phyloP scores from a whole-genome alignment of 768 basidiomycete genomes.

The Chalciporus piperatus region DNA sequence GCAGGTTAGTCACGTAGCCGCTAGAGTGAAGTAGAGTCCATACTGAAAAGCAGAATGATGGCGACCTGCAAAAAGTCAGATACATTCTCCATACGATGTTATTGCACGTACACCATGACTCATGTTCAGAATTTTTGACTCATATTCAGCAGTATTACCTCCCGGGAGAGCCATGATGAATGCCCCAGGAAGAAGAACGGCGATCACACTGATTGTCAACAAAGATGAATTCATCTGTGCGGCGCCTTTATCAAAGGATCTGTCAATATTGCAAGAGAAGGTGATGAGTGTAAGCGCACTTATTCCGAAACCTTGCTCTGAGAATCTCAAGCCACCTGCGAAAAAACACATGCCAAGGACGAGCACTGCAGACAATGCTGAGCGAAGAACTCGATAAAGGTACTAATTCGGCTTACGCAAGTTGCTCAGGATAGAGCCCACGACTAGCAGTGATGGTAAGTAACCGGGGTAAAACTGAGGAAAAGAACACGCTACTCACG shows the following conservation, averaged over 20 bases:
- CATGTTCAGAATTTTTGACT: conserved; percentile 53
- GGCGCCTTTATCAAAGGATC: conserved; percentile 44
- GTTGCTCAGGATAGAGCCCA: conserved; percentile 83
- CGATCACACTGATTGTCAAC: conserved; percentile 73
- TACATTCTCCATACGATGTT: neutral
- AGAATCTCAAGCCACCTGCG: conserved; percentile 72
- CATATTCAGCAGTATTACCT: neutral
- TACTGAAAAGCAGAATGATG: conserved; percentile 74
- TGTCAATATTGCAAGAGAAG: no score
- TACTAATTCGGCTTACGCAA: conserved; percentile 40
- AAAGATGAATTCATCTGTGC: conserved; percentile 74
- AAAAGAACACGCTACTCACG: conserved; percentile 40
- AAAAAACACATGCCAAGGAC: conserved; percentile 86
- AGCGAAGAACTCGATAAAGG: neutral
- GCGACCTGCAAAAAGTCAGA: conserved; percentile 51
- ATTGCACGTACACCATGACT: conserved; percentile 63
- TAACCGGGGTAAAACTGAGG: neutral
- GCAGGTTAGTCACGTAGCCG: neutral
- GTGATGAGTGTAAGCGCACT: conserved; percentile 38
- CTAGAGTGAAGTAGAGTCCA: conserved; percentile 18
- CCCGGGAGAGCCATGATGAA: conserved; percentile 60
- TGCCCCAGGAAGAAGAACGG: conserved; percentile 73
- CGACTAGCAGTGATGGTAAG: conserved; percentile 43
- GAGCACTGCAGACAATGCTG: conserved; percentile 48
- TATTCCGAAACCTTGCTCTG: conserved; percentile 74